Evolutionary conservation across 108 stramenopile genomes (phyloP), one percentile per base, ranked within the genome.

Genomic region (Thalassiosira profunda): DNA sequence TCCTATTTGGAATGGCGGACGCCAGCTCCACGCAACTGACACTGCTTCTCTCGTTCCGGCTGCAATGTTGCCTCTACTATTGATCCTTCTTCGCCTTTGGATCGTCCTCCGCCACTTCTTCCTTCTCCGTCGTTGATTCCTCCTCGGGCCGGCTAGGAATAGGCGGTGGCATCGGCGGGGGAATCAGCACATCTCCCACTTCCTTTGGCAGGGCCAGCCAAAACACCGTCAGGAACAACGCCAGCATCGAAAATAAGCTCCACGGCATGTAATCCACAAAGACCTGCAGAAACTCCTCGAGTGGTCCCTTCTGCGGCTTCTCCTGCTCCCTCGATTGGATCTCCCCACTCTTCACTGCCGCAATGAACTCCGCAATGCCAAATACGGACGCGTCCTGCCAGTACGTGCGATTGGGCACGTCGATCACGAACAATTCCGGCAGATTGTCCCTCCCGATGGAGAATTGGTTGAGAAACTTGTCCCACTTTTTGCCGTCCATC

Each of bases 401-500:
- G 57, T 73, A 95, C 17, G 23, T 81, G 11, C 82, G 86, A 28
- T 64, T 62, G 0, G 86, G 75, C 12, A 78, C 54, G 72, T 95
- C 86, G 34, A 95, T 54, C 11, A 92, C 84, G 26, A 95, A 64
- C 5, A 86, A 34, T 55, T 92, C 87, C 8, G 94, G 94, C 11
- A 86, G 52, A 15, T 79, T 66, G 29, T 72, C 63, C 40, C 70
- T 58, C 0, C 44, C 40, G 21, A 95, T 76, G 10, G 62, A 53
- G 59, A 92, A 95, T 57, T 95, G 91, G 14, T 68, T 30, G 10
- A 92, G 46, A 61, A 95, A 95, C 34, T 85, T 83, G 11, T 69
- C 59, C 87, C 85, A 95, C 47, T 77, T 75, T 43, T 67, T 79
- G 7, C 94, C 94, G 59, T 95, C 88, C 79, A 95, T 87, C 6